Evolutionary conservation across 139 green algal species (phyloP).

Genomic region (Tetradesmus lagerheimii): DNA sequence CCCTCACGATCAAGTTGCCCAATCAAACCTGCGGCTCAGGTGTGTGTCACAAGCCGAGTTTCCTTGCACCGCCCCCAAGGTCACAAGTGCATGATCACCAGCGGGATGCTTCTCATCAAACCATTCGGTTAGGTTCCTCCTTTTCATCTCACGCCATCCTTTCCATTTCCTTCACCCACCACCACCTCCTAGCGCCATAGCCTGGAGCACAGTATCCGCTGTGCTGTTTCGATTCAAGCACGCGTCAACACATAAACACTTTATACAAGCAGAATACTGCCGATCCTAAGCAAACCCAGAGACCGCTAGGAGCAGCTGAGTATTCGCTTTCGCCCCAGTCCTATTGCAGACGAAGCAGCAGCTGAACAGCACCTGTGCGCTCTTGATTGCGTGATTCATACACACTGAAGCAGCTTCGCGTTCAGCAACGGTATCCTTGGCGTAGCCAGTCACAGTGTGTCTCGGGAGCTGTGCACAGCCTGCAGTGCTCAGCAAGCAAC

Average conservation of each 20-base stretch:
- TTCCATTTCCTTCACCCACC: neutral
- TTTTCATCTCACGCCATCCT: neutral
- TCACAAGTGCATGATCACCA: neutral
- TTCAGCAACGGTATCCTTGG: neutral
- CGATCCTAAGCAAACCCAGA: too few species aligned
- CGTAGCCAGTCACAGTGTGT: neutral
- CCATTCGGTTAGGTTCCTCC: neutral
- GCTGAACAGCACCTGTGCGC: neutral
- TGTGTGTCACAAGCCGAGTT: constrained; percentile 1
- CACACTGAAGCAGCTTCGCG: neutral
- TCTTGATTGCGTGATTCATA: too few species aligned
- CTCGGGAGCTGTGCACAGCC: neutral
- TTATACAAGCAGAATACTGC: too few species aligned
- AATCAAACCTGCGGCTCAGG: neutral
- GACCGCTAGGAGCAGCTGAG: too few species aligned
- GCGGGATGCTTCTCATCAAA: neutral
- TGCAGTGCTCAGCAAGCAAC: constrained; percentile 1
- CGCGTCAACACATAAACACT: neutral
- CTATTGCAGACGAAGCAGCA: neutral
- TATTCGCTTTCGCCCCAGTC: neutral
- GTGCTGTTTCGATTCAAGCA: neutral
- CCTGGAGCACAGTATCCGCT: neutral
- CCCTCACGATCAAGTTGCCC: neutral
- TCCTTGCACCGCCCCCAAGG: neutral
- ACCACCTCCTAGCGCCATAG: neutral